Evolutionary conservation across 1,139 yeast species (phyloP).

Genomic region (Saccharomycopsis hybrid): DNA sequence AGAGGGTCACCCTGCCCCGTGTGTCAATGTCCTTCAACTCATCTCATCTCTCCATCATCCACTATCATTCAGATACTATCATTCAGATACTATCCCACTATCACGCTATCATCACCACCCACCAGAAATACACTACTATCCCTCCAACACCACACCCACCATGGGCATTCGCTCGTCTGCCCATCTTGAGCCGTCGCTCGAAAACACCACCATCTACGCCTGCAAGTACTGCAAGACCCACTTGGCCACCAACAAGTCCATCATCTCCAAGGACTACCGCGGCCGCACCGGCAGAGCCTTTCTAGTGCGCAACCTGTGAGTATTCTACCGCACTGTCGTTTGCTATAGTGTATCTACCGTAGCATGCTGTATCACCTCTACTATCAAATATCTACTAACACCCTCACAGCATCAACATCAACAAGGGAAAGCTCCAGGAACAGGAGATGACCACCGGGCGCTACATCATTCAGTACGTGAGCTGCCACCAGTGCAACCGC

Average conservation of each 20-base stretch:
- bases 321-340: slow-evolving; percentile 5
- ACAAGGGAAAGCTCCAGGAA: slow-evolving; percentile 29
- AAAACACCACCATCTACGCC: slow-evolving; percentile 32
- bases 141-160: not conserved
- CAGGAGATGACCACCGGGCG: slow-evolving; percentile 39
- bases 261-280: slow-evolving; percentile 36
- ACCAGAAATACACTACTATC: no score
- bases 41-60: not conserved
- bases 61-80: no score
- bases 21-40: no score
- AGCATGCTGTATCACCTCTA: no score
- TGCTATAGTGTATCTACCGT: no score
- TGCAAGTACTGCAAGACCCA: slow-evolving; percentile 38
- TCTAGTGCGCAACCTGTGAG: slow-evolving; percentile 31
- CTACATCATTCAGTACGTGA: slow-evolving; percentile 36
- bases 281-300: slow-evolving; percentile 40
- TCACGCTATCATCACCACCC: no score
- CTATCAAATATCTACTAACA: no score
- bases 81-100: no score
- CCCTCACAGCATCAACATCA: slow-evolving; percentile 29
- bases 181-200: not conserved
- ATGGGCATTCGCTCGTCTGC: slow-evolving; percentile 9
- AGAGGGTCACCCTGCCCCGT: no score
- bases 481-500: slow-evolving; percentile 37
- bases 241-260: slow-evolving; percentile 33